Percentiles rank a stretch among this genome's conserved stretches.
These are phyloP conservation scores for Hericium rajendrae DNA, from an alignment of 768 basidiomycete species.

Conservation along the genomic window DNA sequence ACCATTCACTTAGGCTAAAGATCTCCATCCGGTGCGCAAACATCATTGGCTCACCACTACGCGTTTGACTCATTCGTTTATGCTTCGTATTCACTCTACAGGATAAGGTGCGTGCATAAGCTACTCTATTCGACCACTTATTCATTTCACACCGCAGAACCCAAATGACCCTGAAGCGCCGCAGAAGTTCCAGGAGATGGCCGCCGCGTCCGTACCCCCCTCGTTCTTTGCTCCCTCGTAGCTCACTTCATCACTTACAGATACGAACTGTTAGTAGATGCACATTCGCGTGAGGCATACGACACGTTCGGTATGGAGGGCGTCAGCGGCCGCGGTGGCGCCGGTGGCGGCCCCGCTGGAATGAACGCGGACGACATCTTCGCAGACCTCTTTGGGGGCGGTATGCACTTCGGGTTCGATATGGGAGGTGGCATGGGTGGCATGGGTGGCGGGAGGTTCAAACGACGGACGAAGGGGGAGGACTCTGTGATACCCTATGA, in stretches of 20 bases:
- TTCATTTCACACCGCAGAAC: conserved; percentile 42
- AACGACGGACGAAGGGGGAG: conserved; percentile 47
- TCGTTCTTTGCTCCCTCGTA: not conserved
- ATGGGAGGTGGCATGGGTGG: conserved; percentile 30
- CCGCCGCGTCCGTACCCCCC: conserved; percentile 58
- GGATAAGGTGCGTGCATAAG: conserved; percentile 51
- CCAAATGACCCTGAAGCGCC: conserved; percentile 80
- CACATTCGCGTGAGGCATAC: conserved; percentile 58
- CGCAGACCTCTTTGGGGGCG: conserved; percentile 57
- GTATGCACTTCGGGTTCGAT: conserved; percentile 60
- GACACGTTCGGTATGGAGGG: conserved; percentile 69
- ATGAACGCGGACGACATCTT: conserved; percentile 63
- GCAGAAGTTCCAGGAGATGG: conserved; percentile 82
- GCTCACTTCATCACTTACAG: conserved; percentile 25
- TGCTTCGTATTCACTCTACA: conserved; percentile 17
- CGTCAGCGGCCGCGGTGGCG: conserved; percentile 38
- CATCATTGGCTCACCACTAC: not conserved
- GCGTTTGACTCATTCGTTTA: not conserved
- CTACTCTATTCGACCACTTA: not conserved
- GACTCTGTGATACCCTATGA: conserved; percentile 73
- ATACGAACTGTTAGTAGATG: conserved; percentile 75
- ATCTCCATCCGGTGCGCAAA: conserved; percentile 66
- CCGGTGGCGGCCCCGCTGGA: conserved; percentile 21
- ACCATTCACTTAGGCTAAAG: conserved; percentile 51
- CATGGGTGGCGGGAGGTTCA: conserved; percentile 18